Evolutionary conservation across 129 eudicot species (phyloP).

Genomic region (Escallonia rubra): DNA sequence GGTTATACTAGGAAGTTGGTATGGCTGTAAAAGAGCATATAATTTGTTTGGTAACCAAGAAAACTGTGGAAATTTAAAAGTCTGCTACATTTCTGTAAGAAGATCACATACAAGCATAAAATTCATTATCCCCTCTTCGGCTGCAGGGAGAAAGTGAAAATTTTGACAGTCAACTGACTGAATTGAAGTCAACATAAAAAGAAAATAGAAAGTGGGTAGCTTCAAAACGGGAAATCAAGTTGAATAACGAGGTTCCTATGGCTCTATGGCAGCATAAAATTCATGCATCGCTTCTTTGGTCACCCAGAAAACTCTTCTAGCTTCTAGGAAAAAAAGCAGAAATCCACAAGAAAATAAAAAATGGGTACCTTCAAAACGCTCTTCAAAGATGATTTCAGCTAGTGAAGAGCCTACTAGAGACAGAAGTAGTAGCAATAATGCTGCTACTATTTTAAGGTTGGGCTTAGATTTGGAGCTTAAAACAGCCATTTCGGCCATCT

Average conservation of each 20-base stretch:
- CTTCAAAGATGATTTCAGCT: conserved; percentile 82
- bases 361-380: conserved; percentile 72
- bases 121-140: too few relatives aligned
- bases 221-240: background rate
- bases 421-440: conserved; percentile 23
- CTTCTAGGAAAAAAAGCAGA: background rate
- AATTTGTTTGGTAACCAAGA: too few relatives aligned
- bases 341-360: background rate
- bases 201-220: too few relatives aligned
- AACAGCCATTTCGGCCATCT: too few relatives aligned
- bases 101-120: too few relatives aligned
- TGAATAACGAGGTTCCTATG: background rate
- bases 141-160: too few relatives aligned
- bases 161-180: too few relatives aligned
- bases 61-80: too few relatives aligned
- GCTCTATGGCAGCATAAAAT: background rate
- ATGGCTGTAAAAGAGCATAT: too few relatives aligned
- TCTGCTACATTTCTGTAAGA: too few relatives aligned
- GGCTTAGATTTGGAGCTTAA: conserved; percentile 6
- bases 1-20: too few relatives aligned
- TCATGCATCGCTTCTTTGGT: background rate
- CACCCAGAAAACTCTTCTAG: conserved; percentile 1
- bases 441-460: conserved; percentile 6
- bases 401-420: conserved; percentile 27
- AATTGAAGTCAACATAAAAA: background rate